Conservation (phyloP, 2,329 filamentous ascomycete genomes). For the Didymella keratinophila region DNA sequence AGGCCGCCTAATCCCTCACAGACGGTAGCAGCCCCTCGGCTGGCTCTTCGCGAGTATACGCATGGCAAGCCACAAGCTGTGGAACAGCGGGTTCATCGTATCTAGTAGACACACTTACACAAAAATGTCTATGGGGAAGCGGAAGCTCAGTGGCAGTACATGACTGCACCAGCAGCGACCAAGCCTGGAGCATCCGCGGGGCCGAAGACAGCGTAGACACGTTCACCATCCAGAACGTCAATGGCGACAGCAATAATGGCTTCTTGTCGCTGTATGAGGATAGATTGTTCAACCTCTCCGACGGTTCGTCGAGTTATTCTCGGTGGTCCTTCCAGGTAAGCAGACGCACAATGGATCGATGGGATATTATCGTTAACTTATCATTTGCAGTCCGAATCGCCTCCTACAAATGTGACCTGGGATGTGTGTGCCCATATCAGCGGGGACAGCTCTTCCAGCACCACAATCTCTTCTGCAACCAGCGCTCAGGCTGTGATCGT, state of each 20-base stretch:
- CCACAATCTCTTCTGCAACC: background rate
- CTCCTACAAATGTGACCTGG: background rate
- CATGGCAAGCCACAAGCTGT: background rate
- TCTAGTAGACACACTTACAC: background rate
- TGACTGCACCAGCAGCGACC: background rate
- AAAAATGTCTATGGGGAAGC: background rate
- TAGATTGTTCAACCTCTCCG: background rate
- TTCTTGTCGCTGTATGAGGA: background rate
- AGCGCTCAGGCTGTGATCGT: background rate
- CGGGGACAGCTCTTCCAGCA: background rate
- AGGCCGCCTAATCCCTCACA: background rate
- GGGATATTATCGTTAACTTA: background rate
- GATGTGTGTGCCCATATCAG: background rate
- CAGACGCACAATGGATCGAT: background rate
- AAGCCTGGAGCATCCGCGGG: background rate
- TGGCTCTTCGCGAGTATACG: background rate
- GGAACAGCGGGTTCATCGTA: background rate
- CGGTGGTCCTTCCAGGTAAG: conserved; percentile 1
- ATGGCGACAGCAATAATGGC: background rate
- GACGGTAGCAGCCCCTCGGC: background rate
- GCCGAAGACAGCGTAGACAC: background rate
- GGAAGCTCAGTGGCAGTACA: background rate
- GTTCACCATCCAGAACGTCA: background rate
- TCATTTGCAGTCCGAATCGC: background rate
- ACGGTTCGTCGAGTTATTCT: background rate